phyloP scores from a whole-genome alignment of 257 asterid genomes.

The Solanum ahanhuiri region DNA sequence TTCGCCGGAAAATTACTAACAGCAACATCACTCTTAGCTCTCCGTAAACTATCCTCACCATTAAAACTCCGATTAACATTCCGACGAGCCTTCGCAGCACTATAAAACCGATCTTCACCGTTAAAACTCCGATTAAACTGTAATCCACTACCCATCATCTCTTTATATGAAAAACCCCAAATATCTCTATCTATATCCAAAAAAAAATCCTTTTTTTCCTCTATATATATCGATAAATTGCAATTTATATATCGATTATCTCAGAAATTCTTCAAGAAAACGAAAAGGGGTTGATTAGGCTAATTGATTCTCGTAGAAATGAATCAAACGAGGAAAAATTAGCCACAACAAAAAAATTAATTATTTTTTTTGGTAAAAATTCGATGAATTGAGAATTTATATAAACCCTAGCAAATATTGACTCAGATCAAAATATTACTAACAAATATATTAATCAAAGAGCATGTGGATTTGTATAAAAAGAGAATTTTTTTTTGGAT shows the following conservation, averaged over 20 bases:
- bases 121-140: constrained; percentile 76
- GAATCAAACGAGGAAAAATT: neutral
- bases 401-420: constrained; percentile 21
- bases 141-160: constrained; percentile 87
- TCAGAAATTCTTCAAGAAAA: neutral
- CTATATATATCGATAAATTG: neutral
- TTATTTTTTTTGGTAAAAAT: neutral
- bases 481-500: neutral
- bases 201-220: neutral
- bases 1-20: constrained; percentile 8
- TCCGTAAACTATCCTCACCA: constrained; percentile 16
- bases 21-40: constrained; percentile 66
- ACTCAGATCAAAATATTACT: neutral
- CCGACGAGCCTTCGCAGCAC: constrained; percentile 67
- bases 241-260: neutral
- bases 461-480: constrained; percentile 6
- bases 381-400: neutral
- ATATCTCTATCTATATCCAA: constrained; percentile 11
- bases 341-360: neutral
- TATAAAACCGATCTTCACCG: constrained; percentile 75
- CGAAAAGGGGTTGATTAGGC: neutral
- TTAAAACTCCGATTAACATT: constrained; percentile 15
- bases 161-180: constrained; percentile 19
- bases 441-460: neutral
- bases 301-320: neutral